Conservation (phyloP, 208 protist species). For the Leishmania turanica region DNA sequence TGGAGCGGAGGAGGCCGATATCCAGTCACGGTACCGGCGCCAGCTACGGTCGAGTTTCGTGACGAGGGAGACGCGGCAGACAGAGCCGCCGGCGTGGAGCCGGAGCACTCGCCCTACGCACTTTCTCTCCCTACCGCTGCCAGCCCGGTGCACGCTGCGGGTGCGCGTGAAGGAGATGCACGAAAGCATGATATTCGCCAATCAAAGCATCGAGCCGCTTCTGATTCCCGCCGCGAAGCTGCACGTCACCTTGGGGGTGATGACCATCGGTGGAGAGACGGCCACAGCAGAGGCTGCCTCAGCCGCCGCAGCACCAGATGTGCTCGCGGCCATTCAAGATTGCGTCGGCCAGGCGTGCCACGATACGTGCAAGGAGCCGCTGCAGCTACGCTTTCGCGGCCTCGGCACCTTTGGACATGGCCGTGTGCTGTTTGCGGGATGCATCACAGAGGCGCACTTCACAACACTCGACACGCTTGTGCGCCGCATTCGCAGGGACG, state of each 20-base stretch:
- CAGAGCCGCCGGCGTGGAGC: conserved; percentile 66
- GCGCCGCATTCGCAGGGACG: conserved; percentile 47
- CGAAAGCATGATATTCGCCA: conserved; percentile 67
- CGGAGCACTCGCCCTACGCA: conserved; percentile 64
- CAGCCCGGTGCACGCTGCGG: conserved; percentile 50
- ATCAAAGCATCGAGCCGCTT: conserved; percentile 54
- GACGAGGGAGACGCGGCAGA: conserved; percentile 82
- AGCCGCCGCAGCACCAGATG: not conserved
- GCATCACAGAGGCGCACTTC: conserved; percentile 66
- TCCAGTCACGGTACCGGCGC: conserved; percentile 80
- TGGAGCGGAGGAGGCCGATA: conserved; percentile 52
- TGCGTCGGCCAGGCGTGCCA: conserved; percentile 52
- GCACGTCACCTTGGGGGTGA: conserved; percentile 87
- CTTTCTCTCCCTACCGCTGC: conserved; percentile 83
- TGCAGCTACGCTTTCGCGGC: conserved; percentile 80
- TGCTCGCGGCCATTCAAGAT: conserved; percentile 39
- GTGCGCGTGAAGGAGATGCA: conserved; percentile 76
- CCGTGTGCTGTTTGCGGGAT: conserved; percentile 81
- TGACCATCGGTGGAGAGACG: conserved; percentile 41
- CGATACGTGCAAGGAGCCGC: conserved; percentile 37
- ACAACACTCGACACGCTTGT: conserved; percentile 58
- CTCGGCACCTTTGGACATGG: conserved; percentile 81
- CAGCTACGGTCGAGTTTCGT: conserved; percentile 78
- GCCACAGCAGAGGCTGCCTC: conserved; percentile 6
- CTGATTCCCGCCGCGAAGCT: conserved; percentile 68